These are phyloP conservation scores for Trichoderma hamatum DNA, from an alignment of 2,329 filamentous ascomycete species.

Conservation along the genomic window DNA sequence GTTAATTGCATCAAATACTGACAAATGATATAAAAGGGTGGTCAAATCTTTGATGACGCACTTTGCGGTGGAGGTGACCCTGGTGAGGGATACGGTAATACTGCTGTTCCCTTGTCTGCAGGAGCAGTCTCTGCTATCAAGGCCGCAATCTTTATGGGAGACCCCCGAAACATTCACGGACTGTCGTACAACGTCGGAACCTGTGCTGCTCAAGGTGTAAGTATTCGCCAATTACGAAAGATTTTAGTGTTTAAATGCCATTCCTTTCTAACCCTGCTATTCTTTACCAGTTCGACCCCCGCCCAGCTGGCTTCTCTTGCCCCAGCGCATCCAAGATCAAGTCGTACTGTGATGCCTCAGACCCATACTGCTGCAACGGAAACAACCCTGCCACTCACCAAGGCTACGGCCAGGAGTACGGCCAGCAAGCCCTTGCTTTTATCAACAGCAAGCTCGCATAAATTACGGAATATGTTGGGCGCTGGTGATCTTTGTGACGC, in stretches of 20 bases:
- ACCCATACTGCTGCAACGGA: conserved; percentile 69
- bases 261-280: neutral
- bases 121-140: conserved; percentile 59
- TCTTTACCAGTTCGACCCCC: conserved; percentile 58
- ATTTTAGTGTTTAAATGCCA: neutral
- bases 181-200: conserved; percentile 58
- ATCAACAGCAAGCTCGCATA: conserved; percentile 49
- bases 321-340: conserved; percentile 57
- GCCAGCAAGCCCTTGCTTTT: conserved; percentile 60
- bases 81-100: conserved; percentile 49
- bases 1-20: neutral
- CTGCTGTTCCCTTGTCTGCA: conserved; percentile 47
- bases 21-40: conserved; percentile 44
- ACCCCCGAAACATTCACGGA: conserved; percentile 60
- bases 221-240: conserved; percentile 32
- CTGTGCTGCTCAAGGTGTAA: conserved; percentile 54
- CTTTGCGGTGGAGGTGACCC: conserved; percentile 62
- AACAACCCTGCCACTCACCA: conserved; percentile 63
- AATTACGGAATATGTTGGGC: neutral
- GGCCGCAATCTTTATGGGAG: conserved; percentile 67
- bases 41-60: conserved; percentile 66
- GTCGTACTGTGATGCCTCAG: conserved; percentile 66
- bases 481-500: too few relatives aligned
- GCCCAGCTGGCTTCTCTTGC: conserved; percentile 60
- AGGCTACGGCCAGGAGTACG: conserved; percentile 66